Percentiles rank a stretch among this genome's conserved stretches.
These are phyloP conservation scores for Cardamine resedifolia DNA, from an alignment of 345 rosid genomes.

Conservation along the genomic window DNA sequence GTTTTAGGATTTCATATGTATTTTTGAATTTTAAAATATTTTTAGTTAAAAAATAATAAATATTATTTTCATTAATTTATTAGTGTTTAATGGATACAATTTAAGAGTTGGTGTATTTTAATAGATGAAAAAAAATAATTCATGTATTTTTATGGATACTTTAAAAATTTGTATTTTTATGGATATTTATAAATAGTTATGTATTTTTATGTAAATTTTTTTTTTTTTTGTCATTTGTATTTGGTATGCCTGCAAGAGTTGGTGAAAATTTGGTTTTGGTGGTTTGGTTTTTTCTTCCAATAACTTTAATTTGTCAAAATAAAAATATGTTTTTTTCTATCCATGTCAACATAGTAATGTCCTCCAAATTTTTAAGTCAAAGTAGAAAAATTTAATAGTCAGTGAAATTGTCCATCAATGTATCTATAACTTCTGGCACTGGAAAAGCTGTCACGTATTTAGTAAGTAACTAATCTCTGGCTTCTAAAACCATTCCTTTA, in stretches of 20 bases:
- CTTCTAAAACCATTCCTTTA: background rate
- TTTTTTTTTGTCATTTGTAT: constrained; percentile 6
- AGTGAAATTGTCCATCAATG: constrained; percentile 3
- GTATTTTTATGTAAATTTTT: too few species aligned
- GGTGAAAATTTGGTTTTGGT: constrained; percentile 28
- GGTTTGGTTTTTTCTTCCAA: constrained; percentile 18
- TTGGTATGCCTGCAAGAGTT: constrained; percentile 28
- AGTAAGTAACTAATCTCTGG: background rate
- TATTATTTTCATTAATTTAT: too few species aligned
- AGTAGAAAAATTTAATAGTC: background rate
- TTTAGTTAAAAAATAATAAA: too few species aligned
- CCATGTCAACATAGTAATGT: constrained; percentile 4
- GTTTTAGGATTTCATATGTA: too few species aligned
- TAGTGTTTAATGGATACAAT: too few species aligned
- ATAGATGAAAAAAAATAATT: too few species aligned
- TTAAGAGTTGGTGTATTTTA: too few species aligned
- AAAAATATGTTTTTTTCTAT: background rate
- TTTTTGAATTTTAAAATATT: too few species aligned
- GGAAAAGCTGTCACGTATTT: constrained; percentile 14
- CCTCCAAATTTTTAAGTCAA: background rate
- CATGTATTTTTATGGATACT: too few species aligned
- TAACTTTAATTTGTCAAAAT: constrained; percentile 6
- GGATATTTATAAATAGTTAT: too few species aligned
- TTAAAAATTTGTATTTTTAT: too few species aligned
- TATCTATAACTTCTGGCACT: background rate